phyloP scores from a whole-genome alignment of 257 asterid genomes.

The Marsdenia floribunda region DNA sequence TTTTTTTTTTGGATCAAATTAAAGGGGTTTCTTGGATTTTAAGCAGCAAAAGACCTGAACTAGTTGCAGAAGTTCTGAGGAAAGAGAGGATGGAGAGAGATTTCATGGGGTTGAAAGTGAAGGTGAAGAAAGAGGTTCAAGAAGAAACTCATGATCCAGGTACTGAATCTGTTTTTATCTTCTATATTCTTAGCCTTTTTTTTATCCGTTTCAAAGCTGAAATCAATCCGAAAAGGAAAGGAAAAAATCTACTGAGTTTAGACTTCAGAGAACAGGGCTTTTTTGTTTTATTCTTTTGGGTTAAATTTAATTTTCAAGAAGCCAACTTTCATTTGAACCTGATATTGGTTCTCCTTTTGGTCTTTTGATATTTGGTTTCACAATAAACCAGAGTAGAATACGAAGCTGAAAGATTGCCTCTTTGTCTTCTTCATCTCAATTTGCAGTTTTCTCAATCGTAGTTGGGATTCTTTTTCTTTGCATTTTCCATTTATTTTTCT shows the following conservation, averaged over 20 bases:
- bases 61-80: not conserved
- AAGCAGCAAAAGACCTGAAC: not conserved
- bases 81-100: constrained; percentile 24
- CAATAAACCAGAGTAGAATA: not conserved
- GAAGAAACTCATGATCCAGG: constrained; percentile 55
- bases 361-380: not conserved
- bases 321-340: not conserved
- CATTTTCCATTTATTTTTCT: not conserved
- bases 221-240: not conserved
- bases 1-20: not conserved
- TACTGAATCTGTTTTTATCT: constrained; percentile 10
- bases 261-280: not conserved
- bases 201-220: not conserved
- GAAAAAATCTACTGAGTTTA: constrained; percentile 1
- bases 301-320: not conserved
- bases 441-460: not conserved
- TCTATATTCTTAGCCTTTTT: not conserved
- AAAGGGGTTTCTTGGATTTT: not conserved
- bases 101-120: constrained; percentile 58
- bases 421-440: constrained; percentile 1
- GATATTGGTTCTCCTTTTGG: not conserved
- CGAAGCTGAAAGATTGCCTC: constrained; percentile 2
- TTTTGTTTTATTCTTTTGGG: not conserved
- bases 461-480: constrained; percentile 1
- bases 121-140: constrained; percentile 48